Conservation (phyloP, 1,139 yeast genomes). For the Pichia sp. region DNA sequence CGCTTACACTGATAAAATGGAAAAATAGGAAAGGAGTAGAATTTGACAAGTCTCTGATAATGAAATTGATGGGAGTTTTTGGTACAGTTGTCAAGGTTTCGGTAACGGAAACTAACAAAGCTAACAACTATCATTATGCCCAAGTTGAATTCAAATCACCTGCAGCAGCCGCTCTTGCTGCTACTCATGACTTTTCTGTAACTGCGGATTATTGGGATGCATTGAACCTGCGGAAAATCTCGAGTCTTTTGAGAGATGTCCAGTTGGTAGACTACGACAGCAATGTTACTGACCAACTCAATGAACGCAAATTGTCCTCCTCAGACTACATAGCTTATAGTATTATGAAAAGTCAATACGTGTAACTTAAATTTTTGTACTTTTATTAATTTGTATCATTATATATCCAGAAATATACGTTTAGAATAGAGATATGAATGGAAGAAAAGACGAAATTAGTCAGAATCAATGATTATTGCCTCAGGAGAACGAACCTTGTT, state of each 20-base stretch:
- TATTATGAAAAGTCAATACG: background rate
- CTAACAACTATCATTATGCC: constrained; percentile 40
- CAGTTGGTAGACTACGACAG: constrained; percentile 13
- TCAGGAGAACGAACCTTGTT: constrained; percentile 63
- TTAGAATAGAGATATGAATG: background rate
- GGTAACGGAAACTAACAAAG: constrained; percentile 19
- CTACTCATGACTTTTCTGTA: constrained; percentile 39
- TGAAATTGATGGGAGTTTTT: constrained; percentile 44
- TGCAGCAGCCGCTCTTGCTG: constrained; percentile 36
- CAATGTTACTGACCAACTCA: background rate
- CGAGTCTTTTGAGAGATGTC: constrained; percentile 36
- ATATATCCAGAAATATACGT: background rate
- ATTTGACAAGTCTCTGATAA: constrained; percentile 35
- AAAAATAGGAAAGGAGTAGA: constrained; percentile 39
- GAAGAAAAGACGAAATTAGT: constrained; percentile 5
- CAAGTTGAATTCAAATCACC: constrained; percentile 33
- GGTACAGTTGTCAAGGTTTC: constrained; percentile 35
- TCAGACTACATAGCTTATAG: constrained; percentile 13
- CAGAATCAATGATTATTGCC: constrained; percentile 69
- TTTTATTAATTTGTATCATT: constrained; percentile 3
- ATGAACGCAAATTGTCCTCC: background rate
- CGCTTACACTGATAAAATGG: constrained; percentile 37
- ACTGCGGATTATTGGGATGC: constrained; percentile 48
- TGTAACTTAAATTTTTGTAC: background rate
- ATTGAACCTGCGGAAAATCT: constrained; percentile 41